Percentiles rank a stretch among this genome's conserved stretches.
phyloP scores from a whole-genome alignment of 2,329 filamentous ascomycete genomes.

The Furcasterigmium furcatum region DNA sequence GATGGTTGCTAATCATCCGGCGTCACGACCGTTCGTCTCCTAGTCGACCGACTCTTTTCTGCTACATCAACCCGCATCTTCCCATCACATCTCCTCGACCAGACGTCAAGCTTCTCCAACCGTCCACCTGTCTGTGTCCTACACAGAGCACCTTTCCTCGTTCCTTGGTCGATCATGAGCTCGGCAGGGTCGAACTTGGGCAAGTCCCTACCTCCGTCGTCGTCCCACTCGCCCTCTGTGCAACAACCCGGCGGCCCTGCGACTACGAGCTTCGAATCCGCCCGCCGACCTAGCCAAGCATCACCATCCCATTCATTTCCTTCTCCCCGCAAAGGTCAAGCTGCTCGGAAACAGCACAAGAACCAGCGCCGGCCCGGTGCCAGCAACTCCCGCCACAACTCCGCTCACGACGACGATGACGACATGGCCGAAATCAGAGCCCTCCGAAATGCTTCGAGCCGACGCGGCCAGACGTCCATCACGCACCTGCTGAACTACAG shows the following conservation, averaged over 20 bases:
- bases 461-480: conserved; percentile 93
- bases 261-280: conserved; percentile 45
- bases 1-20: background rate
- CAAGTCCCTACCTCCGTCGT: conserved; percentile 47
- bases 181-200: conserved; percentile 35
- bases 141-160: conserved; percentile 2
- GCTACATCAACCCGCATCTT: no score
- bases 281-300: conserved; percentile 41
- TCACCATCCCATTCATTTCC: conserved; percentile 27
- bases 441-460: conserved; percentile 55
- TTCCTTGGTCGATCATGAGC: conserved; percentile 11
- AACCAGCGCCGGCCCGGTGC: conserved; percentile 67
- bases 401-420: conserved; percentile 71
- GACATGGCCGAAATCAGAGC: conserved; percentile 74
- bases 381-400: conserved; percentile 24
- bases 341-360: conserved; percentile 77
- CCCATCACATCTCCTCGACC: no score
- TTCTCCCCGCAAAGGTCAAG: conserved; percentile 72
- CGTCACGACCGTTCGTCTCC: background rate
- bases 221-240: conserved; percentile 35
- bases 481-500: conserved; percentile 95
- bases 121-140: conserved; percentile 2
- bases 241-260: conserved; percentile 32
- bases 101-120: background rate
- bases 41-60: no score